Conservation (phyloP, 305 asterid genomes). For the Caryopteris hybrid region DNA sequence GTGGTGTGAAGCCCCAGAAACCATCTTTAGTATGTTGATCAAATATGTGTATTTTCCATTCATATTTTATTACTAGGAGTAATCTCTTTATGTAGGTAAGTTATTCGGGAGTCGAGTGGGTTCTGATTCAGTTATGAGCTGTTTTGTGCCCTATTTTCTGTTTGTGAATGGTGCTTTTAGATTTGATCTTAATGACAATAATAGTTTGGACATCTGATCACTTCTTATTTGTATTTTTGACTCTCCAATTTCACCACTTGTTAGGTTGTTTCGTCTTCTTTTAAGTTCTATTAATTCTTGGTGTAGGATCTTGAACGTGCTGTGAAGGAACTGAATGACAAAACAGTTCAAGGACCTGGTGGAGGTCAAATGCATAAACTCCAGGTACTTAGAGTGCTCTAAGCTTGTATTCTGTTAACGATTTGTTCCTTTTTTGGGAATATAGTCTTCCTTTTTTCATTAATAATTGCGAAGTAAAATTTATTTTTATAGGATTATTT, state of each 20-base stretch:
- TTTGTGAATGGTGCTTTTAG: conserved; percentile 9
- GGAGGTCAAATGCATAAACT: conserved; percentile 55
- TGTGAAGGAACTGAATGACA: conserved; percentile 57
- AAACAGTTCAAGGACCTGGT: conserved; percentile 58
- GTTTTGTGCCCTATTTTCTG: conserved; percentile 1
- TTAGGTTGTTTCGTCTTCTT: conserved; percentile 1
- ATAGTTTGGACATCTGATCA: not conserved
- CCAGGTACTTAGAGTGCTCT: conserved; percentile 45
- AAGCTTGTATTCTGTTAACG: conserved; percentile 14
- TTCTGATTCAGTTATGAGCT: not conserved
- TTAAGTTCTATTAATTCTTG: conserved; percentile 12
- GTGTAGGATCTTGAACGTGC: conserved; percentile 81
- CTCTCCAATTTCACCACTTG: conserved; percentile 1
- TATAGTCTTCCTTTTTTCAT: not conserved
- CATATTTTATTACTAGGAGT: not conserved
- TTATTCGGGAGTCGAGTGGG: not conserved
- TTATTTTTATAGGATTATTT: not conserved
- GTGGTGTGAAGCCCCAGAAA: not conserved
- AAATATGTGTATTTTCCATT: not conserved
- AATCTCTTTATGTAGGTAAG: not conserved
- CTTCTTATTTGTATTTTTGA: not conserved
- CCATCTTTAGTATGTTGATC: not conserved
- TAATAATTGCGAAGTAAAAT: not conserved
- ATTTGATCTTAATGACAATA: conserved; percentile 5
- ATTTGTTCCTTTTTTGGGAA: not conserved